These are phyloP conservation scores for Stromatinia cepivora DNA, from an alignment of 2,329 filamentous ascomycete genomes.

Conservation along the genomic window DNA sequence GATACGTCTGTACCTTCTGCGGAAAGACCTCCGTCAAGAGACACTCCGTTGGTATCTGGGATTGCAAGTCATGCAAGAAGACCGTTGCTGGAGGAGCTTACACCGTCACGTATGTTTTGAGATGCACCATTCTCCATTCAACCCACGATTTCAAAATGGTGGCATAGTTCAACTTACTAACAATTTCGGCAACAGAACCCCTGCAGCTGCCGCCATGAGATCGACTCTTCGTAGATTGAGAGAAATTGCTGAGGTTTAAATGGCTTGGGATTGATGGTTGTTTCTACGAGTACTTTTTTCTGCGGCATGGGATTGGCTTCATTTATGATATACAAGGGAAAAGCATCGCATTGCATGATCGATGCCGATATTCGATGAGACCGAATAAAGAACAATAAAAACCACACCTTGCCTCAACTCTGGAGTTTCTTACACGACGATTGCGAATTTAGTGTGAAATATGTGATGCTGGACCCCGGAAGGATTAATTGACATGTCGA, in stretches of 20 bases:
- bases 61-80: constrained; percentile 95
- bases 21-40: constrained; percentile 94
- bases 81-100: constrained; percentile 91
- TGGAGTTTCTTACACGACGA: not conserved
- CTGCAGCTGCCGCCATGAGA: constrained; percentile 89
- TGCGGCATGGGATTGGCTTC: constrained; percentile 23
- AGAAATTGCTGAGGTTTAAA: constrained; percentile 94
- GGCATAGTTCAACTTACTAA: constrained; percentile 4
- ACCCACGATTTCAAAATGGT: not conserved
- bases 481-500: constrained; percentile 10
- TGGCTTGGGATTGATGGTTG: constrained; percentile 32
- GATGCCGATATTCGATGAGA: constrained; percentile 23
- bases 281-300: constrained; percentile 21
- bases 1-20: constrained; percentile 98
- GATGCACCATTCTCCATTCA: not conserved
- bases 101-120: constrained; percentile 82
- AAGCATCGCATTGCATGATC: constrained; percentile 21
- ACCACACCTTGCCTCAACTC: constrained; percentile 19
- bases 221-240: constrained; percentile 96
- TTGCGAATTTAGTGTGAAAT: constrained; percentile 14
- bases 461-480: not conserved
- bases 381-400: constrained; percentile 20
- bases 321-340: constrained; percentile 22
- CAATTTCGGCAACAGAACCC: constrained; percentile 59
- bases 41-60: constrained; percentile 91